Evolutionary conservation across 768 basidiomycete genomes (phyloP).

Genomic region (Galerina sulciceps): DNA sequence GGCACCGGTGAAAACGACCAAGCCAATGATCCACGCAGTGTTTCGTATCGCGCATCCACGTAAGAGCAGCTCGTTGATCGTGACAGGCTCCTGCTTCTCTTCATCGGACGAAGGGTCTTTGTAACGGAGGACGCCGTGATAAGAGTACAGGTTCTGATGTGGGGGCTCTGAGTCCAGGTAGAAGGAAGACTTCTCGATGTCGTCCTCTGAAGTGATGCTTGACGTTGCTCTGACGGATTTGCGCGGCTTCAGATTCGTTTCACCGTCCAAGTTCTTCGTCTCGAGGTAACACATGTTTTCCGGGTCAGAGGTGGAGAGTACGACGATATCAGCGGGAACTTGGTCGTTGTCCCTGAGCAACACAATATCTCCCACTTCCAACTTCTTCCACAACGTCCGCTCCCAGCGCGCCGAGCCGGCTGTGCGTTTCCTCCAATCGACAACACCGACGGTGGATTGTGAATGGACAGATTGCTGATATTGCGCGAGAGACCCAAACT

Average conservation of each 20-base stretch:
- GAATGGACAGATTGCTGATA: constrained; percentile 65
- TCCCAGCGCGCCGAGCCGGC: constrained; percentile 87
- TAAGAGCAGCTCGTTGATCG: constrained; percentile 91
- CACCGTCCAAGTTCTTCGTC: constrained; percentile 97
- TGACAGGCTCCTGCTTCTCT: constrained; percentile 67
- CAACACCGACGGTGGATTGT: constrained; percentile 65
- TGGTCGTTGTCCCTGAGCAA: constrained; percentile 92
- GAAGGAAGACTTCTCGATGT: constrained; percentile 86
- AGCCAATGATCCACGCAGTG: constrained; percentile 89
- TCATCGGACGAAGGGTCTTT: constrained; percentile 56
- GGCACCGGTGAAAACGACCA: constrained; percentile 92
- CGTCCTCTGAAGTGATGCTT: constrained; percentile 81
- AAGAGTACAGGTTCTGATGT: constrained; percentile 90
- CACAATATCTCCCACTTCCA: constrained; percentile 96
- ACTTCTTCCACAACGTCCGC: constrained; percentile 96
- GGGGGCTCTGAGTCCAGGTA: constrained; percentile 92
- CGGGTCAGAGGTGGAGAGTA: constrained; percentile 88
- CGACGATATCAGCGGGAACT: constrained; percentile 94
- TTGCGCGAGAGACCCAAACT: constrained; percentile 45
- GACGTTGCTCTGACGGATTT: constrained; percentile 78
- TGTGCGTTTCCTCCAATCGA: constrained; percentile 77
- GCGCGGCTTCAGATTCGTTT: constrained; percentile 94
- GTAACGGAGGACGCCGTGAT: constrained; percentile 85
- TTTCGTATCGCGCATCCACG: constrained; percentile 91
- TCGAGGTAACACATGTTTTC: constrained; percentile 95